These are phyloP conservation scores for Knoxdaviesia proteae DNA, from an alignment of 2,329 filamentous ascomycete genomes.

Conservation along the genomic window DNA sequence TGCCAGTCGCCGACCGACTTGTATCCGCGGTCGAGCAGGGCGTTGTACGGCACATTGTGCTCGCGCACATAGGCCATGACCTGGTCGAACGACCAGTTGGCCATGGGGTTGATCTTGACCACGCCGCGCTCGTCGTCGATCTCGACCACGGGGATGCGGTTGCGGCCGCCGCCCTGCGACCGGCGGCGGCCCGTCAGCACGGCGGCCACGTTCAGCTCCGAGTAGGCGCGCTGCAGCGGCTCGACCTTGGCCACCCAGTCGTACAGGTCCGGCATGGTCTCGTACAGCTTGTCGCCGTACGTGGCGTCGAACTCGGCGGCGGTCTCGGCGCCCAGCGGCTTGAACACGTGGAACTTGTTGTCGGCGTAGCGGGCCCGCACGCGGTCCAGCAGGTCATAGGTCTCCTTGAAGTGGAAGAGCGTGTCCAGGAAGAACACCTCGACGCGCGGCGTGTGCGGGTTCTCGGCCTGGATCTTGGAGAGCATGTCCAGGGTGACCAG, in stretches of 20 bases:
- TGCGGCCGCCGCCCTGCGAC: slow-evolving; percentile 83
- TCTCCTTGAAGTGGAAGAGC: slow-evolving; percentile 64
- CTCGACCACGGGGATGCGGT: slow-evolving; percentile 78
- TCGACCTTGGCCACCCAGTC: slow-evolving; percentile 97
- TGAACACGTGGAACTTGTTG: slow-evolving; percentile 72
- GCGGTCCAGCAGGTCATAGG: slow-evolving; percentile 50
- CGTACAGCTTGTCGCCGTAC: slow-evolving; percentile 71
- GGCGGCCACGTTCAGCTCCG: slow-evolving; percentile 68
- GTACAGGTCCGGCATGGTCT: slow-evolving; percentile 71
- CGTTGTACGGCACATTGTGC: slow-evolving; percentile 84
- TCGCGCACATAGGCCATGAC: slow-evolving; percentile 74
- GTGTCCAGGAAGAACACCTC: slow-evolving; percentile 69
- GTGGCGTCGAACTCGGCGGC: slow-evolving; percentile 58
- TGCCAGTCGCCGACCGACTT: slow-evolving; percentile 98
- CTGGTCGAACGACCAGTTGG: slow-evolving; percentile 81
- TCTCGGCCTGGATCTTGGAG: slow-evolving; percentile 46
- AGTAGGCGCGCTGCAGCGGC: slow-evolving; percentile 78
- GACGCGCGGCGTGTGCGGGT: slow-evolving; percentile 35
- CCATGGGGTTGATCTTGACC: slow-evolving; percentile 93
- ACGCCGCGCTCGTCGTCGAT: slow-evolving; percentile 71
- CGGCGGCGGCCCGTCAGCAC: slow-evolving; percentile 81
- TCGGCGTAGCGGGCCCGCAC: slow-evolving; percentile 59
- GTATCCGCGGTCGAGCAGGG: slow-evolving; percentile 79
- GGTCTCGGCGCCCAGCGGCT: slow-evolving; percentile 55
- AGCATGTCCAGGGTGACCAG: slow-evolving; percentile 74